Base-by-base conservation (phyloP, 257 asterid genomes). In the Misopates orontium region DNA sequence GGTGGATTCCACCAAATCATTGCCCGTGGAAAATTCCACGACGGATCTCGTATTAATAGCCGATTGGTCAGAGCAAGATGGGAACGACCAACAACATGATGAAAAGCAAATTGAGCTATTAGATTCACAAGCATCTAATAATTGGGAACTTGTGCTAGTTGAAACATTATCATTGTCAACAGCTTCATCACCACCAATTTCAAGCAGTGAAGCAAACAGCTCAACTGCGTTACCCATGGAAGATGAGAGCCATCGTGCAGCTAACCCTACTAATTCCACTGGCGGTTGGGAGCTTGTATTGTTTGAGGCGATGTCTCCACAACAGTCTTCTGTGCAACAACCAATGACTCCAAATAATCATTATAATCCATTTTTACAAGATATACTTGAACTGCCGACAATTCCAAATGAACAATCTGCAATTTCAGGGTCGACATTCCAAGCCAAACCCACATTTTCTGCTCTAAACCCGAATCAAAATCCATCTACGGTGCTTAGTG, bases 301-400 rank as follows among this genome's bases (percentile, higher is more conserved):
- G 8, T 71, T 80, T 25, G 80, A 69, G 55, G 60, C 79, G 14
- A 18, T 72, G 13, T 62, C 68, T 4, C 48, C 62, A 31, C 62
- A 16, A 56, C n/a, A n/a, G n/a, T n/a, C n/a, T n/a, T n/a, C n/a
- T n/a, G n/a, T n/a, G n/a, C n/a, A n/a, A n/a, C 70, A 45, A 36
- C 51, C 51, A 10, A n/a, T 48, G 45, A 19, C 73, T 56, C 19
- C 69, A 39, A 23, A 14, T 10, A 57, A 74, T 20, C 77, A 68
- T 22, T 87, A 85, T 73, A 90, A 88, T 67, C 96, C 97, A 0
- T 87, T 90, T 60, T 76, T 90, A 19, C 82, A 71, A 64, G 89
- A 85, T 23, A 28, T 28, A 28, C 36, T 28, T 7, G 36, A 28
- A 28, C 7, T 28, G 7, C 36, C 3, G 7, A 28, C 36, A 28